phyloP scores from a whole-genome alignment of 768 basidiomycete genomes.

The Leccinellum albellum region DNA sequence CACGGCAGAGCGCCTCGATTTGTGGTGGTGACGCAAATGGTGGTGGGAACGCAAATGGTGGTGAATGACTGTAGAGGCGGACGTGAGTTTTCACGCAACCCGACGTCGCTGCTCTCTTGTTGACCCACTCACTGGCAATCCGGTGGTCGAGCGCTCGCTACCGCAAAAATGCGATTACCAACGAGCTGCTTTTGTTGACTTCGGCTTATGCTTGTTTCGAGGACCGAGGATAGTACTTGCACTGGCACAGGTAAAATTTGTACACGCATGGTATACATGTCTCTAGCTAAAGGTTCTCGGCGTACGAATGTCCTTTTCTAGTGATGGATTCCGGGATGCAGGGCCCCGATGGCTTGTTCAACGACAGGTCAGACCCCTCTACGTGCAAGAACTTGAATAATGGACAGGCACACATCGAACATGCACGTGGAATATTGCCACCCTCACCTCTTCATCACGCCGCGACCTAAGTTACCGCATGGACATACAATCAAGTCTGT shows the following conservation, averaged over 20 bases:
- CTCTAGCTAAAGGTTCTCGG: not conserved
- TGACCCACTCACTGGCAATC: conserved; percentile 30
- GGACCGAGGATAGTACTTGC: conserved; percentile 35
- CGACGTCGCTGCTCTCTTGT: not conserved
- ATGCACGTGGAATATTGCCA: not conserved
- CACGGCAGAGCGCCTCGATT: too few relatives aligned
- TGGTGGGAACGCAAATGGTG: too few relatives aligned
- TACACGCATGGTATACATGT: conserved; percentile 28
- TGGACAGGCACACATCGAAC: conserved; percentile 7
- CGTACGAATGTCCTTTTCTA: conserved; percentile 1
- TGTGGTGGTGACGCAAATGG: too few relatives aligned
- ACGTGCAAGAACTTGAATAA: conserved; percentile 34
- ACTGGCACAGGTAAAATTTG: conserved; percentile 22
- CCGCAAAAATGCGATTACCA: conserved; percentile 63
- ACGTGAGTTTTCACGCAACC: conserved; percentile 25
- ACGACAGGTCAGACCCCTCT: conserved; percentile 23
- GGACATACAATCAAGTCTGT: conserved; percentile 57
- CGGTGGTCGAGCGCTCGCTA: conserved; percentile 55
- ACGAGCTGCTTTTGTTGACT: conserved; percentile 50
- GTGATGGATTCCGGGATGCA: conserved; percentile 30
- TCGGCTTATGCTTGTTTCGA: conserved; percentile 47
- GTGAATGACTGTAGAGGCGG: conserved; percentile 54
- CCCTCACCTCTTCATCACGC: not conserved
- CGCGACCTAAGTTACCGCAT: conserved; percentile 43
- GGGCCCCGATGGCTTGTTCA: conserved; percentile 28